A percentile compares a stretch with the other conserved stretches of the same genome.
Evolutionary conservation across 805 yeast genomes (phyloP).

Genomic region (Wickerhamiella lipophila): DNA sequence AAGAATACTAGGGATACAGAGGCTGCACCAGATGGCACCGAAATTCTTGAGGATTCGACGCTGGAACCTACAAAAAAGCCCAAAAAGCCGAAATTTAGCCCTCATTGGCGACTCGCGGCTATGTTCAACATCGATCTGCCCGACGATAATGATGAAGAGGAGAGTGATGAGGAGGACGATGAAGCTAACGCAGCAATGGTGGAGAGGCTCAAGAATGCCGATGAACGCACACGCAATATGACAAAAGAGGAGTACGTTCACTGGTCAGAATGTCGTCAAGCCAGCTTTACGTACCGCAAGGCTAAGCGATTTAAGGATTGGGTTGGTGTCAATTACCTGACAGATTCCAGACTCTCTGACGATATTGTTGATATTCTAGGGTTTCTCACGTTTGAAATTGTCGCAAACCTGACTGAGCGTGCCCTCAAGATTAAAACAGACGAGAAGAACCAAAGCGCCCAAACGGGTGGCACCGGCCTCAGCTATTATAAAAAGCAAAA

Average conservation of each 20-base stretch:
- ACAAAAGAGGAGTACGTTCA: slow-evolving; percentile 95
- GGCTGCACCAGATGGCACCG: slow-evolving; percentile 41
- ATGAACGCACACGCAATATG: slow-evolving; percentile 86
- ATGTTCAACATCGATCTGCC: slow-evolving; percentile 60
- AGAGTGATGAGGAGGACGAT: slow-evolving; percentile 39
- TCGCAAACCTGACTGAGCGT: slow-evolving; percentile 83
- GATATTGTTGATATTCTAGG: slow-evolving; percentile 95
- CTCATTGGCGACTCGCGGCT: slow-evolving; percentile 92
- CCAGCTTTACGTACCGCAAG: slow-evolving; percentile 88
- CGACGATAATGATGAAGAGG: slow-evolving; percentile 35
- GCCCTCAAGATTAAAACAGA: slow-evolving; percentile 68
- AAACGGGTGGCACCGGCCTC: not conserved
- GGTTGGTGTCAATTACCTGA: slow-evolving; percentile 75
- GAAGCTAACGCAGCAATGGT: slow-evolving; percentile 91
- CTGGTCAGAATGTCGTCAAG: slow-evolving; percentile 98
- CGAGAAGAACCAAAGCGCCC: slow-evolving; percentile 28
- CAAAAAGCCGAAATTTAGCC: slow-evolving; percentile 63
- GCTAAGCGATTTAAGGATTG: slow-evolving; percentile 91
- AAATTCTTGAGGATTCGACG: slow-evolving; percentile 36
- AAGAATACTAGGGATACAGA: slow-evolving; percentile 63
- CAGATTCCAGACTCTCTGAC: slow-evolving; percentile 87
- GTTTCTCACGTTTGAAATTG: slow-evolving; percentile 90
- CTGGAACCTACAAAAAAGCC: slow-evolving; percentile 32
- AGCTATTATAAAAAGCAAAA: slow-evolving; percentile 12
- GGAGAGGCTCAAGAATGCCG: slow-evolving; percentile 80